Conservation (phyloP, 768 basidiomycete genomes). For the Hygrocybe punicea region DNA sequence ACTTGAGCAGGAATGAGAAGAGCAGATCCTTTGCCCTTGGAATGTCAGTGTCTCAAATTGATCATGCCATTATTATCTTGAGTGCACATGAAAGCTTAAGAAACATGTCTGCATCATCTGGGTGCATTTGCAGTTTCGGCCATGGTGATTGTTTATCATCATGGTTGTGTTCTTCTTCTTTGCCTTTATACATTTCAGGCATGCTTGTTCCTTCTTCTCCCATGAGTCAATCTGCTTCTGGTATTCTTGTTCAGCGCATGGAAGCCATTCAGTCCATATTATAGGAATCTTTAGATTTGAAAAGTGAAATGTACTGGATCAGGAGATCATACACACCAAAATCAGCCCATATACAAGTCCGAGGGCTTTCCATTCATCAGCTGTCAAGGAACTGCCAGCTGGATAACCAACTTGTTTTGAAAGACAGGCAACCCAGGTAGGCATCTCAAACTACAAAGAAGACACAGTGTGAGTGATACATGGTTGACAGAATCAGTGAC, state of each 20-base stretch:
- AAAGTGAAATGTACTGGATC: not conserved
- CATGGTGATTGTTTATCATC: too few species aligned
- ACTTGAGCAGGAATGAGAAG: constrained; percentile 2
- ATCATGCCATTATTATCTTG: constrained; percentile 14
- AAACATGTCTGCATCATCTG: constrained; percentile 9
- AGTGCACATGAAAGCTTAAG: constrained; percentile 18
- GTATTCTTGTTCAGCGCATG: constrained; percentile 2
- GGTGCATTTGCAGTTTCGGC: too few species aligned
- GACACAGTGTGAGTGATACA: not conserved
- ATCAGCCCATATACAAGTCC: constrained; percentile 28
- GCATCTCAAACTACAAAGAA: constrained; percentile 3
- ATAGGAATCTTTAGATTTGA: constrained; percentile 23
- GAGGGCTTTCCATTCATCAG: constrained; percentile 34
- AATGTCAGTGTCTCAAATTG: constrained; percentile 5
- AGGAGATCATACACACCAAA: constrained; percentile 16
- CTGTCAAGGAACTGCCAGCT: constrained; percentile 32
- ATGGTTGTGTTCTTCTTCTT: constrained; percentile 1
- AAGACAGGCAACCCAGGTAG: constrained; percentile 8
- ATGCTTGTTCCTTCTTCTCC: not conserved
- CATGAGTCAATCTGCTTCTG: not conserved
- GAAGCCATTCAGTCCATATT: constrained; percentile 20
- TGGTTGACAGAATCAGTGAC: not conserved
- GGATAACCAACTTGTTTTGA: constrained; percentile 30
- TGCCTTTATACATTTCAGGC: not conserved
- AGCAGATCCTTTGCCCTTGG: constrained; percentile 1